Percentiles rank a stretch among this genome's conserved stretches.
Conservation (phyloP, 208 protist genomes). For the Leishmania braziliensis region DNA sequence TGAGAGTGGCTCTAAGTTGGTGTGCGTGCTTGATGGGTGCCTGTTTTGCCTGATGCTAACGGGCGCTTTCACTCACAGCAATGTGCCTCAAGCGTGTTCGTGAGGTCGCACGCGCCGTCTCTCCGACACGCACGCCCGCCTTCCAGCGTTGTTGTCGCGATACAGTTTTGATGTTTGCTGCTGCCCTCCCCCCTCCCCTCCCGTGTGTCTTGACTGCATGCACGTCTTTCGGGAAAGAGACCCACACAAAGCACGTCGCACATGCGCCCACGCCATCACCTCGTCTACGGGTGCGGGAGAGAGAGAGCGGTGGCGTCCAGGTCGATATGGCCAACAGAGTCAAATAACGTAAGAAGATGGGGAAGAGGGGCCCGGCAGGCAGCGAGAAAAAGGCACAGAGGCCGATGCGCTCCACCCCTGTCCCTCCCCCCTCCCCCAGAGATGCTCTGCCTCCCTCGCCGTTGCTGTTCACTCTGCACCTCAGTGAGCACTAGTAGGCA, state of each 20-base stretch:
- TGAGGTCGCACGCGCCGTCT: not conserved
- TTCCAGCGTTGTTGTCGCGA: too few relatives aligned
- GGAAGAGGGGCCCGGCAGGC: not conserved
- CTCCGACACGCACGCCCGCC: too few relatives aligned
- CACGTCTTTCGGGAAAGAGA: not conserved
- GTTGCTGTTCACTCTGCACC: not conserved
- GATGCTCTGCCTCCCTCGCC: not conserved
- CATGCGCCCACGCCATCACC: not conserved
- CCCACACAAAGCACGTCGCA: not conserved
- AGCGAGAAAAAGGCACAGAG: not conserved
- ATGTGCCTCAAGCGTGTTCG: not conserved
- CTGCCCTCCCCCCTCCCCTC: not conserved
- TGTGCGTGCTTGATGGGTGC: not conserved
- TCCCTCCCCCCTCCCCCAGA: not conserved
- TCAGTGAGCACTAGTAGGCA: not conserved
- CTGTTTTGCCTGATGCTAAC: not conserved
- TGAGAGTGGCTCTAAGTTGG: not conserved
- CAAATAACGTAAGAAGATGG: not conserved
- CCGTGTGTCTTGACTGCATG: not conserved
- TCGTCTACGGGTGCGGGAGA: not conserved
- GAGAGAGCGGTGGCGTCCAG: not conserved
- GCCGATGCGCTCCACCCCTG: not conserved
- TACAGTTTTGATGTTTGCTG: not conserved
- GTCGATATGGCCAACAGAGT: not conserved
- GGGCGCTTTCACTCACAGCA: not conserved